Conservation (phyloP, 2,329 filamentous ascomycete species). For the Colletotrichum sp. region DNA sequence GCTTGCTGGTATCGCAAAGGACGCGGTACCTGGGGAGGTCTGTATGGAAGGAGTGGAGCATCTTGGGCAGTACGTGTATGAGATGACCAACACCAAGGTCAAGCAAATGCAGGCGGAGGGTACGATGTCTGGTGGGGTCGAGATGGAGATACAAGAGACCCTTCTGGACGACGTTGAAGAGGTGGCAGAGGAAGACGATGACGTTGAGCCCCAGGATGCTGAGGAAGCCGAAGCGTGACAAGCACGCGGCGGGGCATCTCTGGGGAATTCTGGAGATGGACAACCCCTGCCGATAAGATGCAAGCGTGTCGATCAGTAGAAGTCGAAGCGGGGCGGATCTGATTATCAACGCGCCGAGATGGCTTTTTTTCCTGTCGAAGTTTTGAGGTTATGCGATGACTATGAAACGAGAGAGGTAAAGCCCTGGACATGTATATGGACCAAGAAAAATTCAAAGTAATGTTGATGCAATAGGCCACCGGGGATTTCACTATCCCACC, state of each 20-base stretch:
- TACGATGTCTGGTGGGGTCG: constrained; percentile 23
- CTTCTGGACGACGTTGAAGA: constrained; percentile 29
- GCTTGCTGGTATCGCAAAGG: constrained; percentile 48
- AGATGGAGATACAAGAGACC: constrained; percentile 25
- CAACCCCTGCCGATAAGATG: background rate
- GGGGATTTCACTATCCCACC: background rate
- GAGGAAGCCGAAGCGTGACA: constrained; percentile 32
- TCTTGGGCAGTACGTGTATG: constrained; percentile 92
- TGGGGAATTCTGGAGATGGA: background rate
- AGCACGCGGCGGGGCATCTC: background rate
- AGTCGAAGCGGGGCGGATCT: background rate
- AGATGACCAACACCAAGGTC: constrained; percentile 80
- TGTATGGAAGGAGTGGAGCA: constrained; percentile 93
- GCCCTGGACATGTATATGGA: background rate
- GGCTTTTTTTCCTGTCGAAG: background rate
- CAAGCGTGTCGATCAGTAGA: background rate
- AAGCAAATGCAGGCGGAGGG: constrained; percentile 52
- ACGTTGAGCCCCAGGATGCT: constrained; percentile 27
- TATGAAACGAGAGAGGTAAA: background rate
- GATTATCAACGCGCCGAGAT: background rate
- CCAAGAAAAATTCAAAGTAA: background rate
- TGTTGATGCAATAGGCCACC: background rate
- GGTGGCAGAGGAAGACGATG: constrained; percentile 24
- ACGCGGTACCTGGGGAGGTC: constrained; percentile 61
- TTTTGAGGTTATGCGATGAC: background rate